Base-by-base conservation (phyloP, 208 protist species). In the Trypanosoma scelopori region DNA sequence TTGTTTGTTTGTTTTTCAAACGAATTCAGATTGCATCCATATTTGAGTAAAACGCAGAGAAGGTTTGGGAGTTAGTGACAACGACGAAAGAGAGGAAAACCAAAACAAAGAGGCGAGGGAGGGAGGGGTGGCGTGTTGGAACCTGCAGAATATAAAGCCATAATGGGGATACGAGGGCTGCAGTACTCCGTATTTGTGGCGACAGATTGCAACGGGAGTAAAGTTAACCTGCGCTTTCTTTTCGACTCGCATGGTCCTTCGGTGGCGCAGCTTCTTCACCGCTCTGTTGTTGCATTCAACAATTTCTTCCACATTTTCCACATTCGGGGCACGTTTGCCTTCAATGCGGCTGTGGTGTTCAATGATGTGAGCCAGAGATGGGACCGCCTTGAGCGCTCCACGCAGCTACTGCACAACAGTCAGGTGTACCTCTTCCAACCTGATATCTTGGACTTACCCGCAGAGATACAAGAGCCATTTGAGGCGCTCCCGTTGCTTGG, bases 391-490 rank as follows among this genome's bases (percentile, higher is more conserved):
- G 77, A 87, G 55, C 60, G 61, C 47, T 57, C 70, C 0, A 68
- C 65, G 22, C 81, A 89, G 68, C 55, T 91, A 7, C 49, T 77
- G 18, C 74, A 75, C 55, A 78, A 77, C 66, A 78, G 75, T 37
- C 89, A 94, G 50, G 57, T 92, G 46, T 94, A 94, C 58, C 37
- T 89, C 1, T 90, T 94, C 43, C 85, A 87, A 52, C 69, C 77
- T 12, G 66, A 76, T 46, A 53, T 69, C 2, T 13, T 65, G 6
- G 83, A 89, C 37, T 20, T 76, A 0, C 77, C 72, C 0, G 81
- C 69, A 3, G 74, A 75, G 16, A 84, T 91, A 25, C 79, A 70
- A 5, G 78, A 87, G 41, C 73, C 84, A 4, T 55, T 78, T 15
- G 76, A 76, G 48, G 68, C 56, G 7, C 18, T 43, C 0, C 53